Evolutionary conservation across 768 basidiomycete genomes (phyloP), one percentile per base, ranked within the genome.

Genomic region (Leccinum variicolor): DNA sequence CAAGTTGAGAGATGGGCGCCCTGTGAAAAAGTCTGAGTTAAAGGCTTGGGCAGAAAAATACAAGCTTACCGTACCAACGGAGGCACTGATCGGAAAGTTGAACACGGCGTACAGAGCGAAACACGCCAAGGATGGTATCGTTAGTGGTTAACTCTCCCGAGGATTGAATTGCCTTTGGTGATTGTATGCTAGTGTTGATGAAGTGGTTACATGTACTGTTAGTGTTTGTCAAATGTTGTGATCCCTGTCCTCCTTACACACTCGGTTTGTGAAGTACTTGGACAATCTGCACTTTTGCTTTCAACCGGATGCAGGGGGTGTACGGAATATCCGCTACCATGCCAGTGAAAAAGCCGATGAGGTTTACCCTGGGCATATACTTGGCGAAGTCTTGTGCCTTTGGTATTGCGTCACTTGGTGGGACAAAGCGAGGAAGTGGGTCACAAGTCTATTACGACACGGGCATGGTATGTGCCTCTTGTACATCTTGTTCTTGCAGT

Each of bases 401-500:
- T 99, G n/a, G 86, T 98, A 99, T 76, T 98, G 96, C 58, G 96
- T 98, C 70, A 98, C 96, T 78, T 98, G 98, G 82, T 98, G 96
- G 59, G 31, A 13, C 31, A 95, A 95, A 11, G 28, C 14, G 23
- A 43, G 8, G 31, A 52, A 58, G 45, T 53, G 21, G 10, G 13
- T 0, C 3, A 19, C 4, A 14, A 41, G 4, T 7, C 9, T 15
- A 33, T n/a, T 19, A 19, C 15, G 6, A 33, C 5, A 3, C 23
- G 28, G 21, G 15, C 34, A 79, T 90, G 55, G 92, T 89, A 92
- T 96, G 84, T 96, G 94, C 79, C 96, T 96, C 79, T 82, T 89
- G 91, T 94, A 96, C 69, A 84, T 77, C 80, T 94, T 96, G 77
- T 93, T 92, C 83, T 94, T 94, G 92, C 94, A 96, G 79, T 81